Conservation (phyloP, 192 early-diverging fungal genomes). For the Tieghemiomyces parasiticus region DNA sequence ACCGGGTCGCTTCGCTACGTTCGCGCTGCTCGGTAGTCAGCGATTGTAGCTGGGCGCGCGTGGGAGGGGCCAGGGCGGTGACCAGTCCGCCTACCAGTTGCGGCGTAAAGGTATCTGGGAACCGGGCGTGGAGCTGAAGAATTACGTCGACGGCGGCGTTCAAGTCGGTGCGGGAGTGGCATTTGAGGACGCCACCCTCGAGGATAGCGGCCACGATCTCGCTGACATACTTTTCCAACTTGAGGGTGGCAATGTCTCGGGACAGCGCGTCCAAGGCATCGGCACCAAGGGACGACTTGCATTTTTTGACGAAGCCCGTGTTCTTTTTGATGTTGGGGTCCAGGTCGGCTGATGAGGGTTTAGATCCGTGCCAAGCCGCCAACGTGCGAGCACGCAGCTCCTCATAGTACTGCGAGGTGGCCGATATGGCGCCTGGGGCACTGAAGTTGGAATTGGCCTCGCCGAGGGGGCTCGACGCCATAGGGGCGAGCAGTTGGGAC, state of each 20-base stretch:
- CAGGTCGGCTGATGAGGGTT: conserved; percentile 26
- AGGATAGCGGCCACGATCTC: conserved; percentile 76
- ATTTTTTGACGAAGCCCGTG: conserved; percentile 90
- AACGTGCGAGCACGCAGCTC: too few relatives aligned
- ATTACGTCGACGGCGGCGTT: conserved; percentile 66
- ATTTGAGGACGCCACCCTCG: conserved; percentile 50
- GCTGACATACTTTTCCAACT: conserved; percentile 92
- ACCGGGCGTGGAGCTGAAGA: conserved; percentile 79
- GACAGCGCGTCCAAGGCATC: conserved; percentile 51
- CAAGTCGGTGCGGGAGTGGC: conserved; percentile 58
- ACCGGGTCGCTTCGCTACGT: conserved; percentile 61
- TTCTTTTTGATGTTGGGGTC: conserved; percentile 98
- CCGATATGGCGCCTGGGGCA: too few relatives aligned
- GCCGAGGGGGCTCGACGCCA: too few relatives aligned
- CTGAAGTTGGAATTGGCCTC: too few relatives aligned
- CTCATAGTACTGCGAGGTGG: too few relatives aligned
- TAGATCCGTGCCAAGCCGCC: conserved; percentile 1
- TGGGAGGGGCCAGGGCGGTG: conserved; percentile 47
- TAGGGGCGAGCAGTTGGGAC: too few relatives aligned
- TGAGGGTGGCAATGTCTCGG: conserved; percentile 67
- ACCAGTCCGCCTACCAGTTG: conserved; percentile 46
- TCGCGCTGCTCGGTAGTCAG: conserved; percentile 67
- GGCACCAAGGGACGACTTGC: conserved; percentile 49
- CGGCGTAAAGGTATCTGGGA: conserved; percentile 61
- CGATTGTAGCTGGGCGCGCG: conserved; percentile 35